Conservation (phyloP, 495 filamentous ascomycete genomes). For the Penicillium maclennaniae region DNA sequence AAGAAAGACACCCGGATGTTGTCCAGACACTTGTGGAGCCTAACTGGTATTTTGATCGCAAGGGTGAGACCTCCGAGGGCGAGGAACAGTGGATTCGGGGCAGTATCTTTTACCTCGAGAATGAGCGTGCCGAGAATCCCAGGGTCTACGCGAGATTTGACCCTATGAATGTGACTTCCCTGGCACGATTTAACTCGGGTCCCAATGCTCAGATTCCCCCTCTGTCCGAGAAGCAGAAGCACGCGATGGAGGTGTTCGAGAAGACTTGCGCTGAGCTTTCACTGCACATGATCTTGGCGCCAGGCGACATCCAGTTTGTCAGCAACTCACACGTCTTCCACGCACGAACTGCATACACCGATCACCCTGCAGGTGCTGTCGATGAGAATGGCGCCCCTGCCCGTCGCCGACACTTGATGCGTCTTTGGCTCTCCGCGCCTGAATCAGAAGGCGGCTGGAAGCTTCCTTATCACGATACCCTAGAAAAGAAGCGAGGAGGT, state of each 20-base stretch:
- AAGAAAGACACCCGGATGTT: constrained; percentile 69
- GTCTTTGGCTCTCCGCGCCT: constrained; percentile 72
- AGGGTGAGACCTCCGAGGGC: constrained; percentile 68
- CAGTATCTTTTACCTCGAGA: constrained; percentile 66
- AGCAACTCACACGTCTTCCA: constrained; percentile 63
- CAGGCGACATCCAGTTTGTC: constrained; percentile 71
- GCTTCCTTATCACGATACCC: constrained; percentile 66
- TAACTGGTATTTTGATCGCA: constrained; percentile 86
- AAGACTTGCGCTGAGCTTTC: constrained; percentile 57
- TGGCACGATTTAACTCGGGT: constrained; percentile 58
- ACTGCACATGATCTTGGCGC: constrained; percentile 67
- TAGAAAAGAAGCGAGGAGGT: constrained; percentile 74
- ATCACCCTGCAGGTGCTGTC: constrained; percentile 47
- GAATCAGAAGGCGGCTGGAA: constrained; percentile 79
- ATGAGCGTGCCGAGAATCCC: constrained; percentile 27
- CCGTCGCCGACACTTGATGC: constrained; percentile 67
- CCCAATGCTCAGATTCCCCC: constrained; percentile 51
- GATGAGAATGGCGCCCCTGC: constrained; percentile 33
- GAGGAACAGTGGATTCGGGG: constrained; percentile 69
- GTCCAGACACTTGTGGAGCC: constrained; percentile 63
- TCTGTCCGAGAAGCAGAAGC: constrained; percentile 55
- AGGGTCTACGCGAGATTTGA: constrained; percentile 53
- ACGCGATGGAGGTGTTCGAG: constrained; percentile 59
- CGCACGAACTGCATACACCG: constrained; percentile 59
- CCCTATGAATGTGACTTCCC: constrained; percentile 64